These are phyloP conservation scores for Myxozyma udenii DNA, from an alignment of 805 yeast species.

Conservation along the genomic window DNA sequence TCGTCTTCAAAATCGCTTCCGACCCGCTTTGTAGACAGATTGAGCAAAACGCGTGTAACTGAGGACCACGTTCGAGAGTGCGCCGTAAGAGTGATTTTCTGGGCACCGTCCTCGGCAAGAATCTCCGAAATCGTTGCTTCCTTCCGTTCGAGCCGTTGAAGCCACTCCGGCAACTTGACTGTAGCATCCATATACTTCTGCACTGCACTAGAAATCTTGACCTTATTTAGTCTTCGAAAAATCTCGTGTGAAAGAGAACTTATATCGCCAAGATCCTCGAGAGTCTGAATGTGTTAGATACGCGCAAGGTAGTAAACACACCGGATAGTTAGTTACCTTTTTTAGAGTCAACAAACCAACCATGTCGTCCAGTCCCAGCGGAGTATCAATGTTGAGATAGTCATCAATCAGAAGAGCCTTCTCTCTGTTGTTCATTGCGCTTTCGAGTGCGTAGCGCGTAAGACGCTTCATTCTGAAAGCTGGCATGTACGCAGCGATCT, in stretches of 20 bases:
- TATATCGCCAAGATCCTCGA: constrained; percentile 14
- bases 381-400: constrained; percentile 1
- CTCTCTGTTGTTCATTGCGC: constrained; percentile 11
- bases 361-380: constrained; percentile 20
- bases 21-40: constrained; percentile 4
- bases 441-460: constrained; percentile 21
- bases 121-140: constrained; percentile 5
- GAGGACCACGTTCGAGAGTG: constrained; percentile 15
- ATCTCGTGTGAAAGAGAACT: constrained; percentile 11
- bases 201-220: constrained; percentile 6
- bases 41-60: constrained; percentile 9
- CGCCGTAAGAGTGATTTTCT: neutral
- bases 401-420: constrained; percentile 4
- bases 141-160: constrained; percentile 6
- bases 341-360: constrained; percentile 16
- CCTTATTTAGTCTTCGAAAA: constrained; percentile 4
- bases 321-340: neutral
- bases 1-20: neutral
- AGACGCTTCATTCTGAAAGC: constrained; percentile 20
- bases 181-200: constrained; percentile 6
- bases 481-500: constrained; percentile 24
- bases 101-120: constrained; percentile 2
- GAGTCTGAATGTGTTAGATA: neutral
- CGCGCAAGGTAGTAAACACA: neutral
- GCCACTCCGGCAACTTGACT: constrained; percentile 15